Evolutionary conservation across 345 rosid species (phyloP).

Genomic region (Arabidopsis arenosa): DNA sequence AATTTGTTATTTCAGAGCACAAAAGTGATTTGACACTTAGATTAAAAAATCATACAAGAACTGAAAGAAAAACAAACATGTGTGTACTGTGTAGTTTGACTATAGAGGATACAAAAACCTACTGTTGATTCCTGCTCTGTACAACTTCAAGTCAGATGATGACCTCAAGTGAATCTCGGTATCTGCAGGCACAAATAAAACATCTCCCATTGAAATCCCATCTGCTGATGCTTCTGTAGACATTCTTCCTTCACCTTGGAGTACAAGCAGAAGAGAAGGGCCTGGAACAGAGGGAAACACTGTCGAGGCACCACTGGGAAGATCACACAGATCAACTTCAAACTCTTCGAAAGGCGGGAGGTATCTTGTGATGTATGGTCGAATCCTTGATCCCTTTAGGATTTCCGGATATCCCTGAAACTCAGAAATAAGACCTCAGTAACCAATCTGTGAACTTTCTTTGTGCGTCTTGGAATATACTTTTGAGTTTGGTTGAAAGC

Average conservation of each 20-base stretch:
- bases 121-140: slow-evolving; percentile 86
- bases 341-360: slow-evolving; percentile 95
- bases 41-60: slow-evolving; percentile 26
- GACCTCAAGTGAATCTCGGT: slow-evolving; percentile 55
- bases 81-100: slow-evolving; percentile 27
- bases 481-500: background rate
- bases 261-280: slow-evolving; percentile 78
- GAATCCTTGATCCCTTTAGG: slow-evolving; percentile 70
- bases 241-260: slow-evolving; percentile 68
- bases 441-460: background rate
- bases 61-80: background rate
- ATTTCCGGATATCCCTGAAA: slow-evolving; percentile 90
- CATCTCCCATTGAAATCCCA: slow-evolving; percentile 68
- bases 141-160: slow-evolving; percentile 64
- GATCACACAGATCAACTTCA: slow-evolving; percentile 78
- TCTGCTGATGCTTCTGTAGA: slow-evolving; percentile 48
- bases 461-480: background rate
- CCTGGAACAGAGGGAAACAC: slow-evolving; percentile 77
- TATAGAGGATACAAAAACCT: slow-evolving; percentile 57
- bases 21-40: background rate
- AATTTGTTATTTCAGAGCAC: background rate
- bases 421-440: slow-evolving; percentile 33
- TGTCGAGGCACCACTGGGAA: slow-evolving; percentile 64
- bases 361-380: slow-evolving; percentile 75
- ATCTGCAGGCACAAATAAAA: slow-evolving; percentile 77